These are phyloP conservation scores for Phytophthora cactorum DNA, from an alignment of 352 stramenopile species.

Conservation along the genomic window DNA sequence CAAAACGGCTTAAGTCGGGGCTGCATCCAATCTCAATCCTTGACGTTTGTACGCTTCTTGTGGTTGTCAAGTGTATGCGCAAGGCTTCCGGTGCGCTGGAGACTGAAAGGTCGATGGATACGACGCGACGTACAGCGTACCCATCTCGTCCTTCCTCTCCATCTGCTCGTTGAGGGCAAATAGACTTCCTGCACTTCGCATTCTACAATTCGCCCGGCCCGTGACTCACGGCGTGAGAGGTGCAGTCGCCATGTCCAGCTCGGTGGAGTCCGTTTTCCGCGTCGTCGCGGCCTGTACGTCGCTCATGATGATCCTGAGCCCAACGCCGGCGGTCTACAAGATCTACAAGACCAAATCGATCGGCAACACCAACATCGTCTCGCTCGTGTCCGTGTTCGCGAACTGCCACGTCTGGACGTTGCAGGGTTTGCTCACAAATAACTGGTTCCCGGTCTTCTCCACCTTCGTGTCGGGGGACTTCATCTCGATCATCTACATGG, in stretches of 20 bases:
- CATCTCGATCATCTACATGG: slow-evolving; percentile 38
- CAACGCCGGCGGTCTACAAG: slow-evolving; percentile 10
- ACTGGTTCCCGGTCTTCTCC: slow-evolving; percentile 47
- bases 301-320: slow-evolving; percentile 52
- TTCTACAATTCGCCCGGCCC: slow-evolving; percentile 15
- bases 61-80: slow-evolving; percentile 20
- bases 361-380: slow-evolving; percentile 48
- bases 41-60: slow-evolving; percentile 23
- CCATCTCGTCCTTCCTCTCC: slow-evolving; percentile 25
- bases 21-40: slow-evolving; percentile 18
- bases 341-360: slow-evolving; percentile 53
- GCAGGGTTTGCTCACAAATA: slow-evolving; percentile 47
- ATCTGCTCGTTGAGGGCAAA: slow-evolving; percentile 12
- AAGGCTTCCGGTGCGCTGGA: slow-evolving; percentile 10
- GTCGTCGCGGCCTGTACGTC: slow-evolving; percentile 45
- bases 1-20: slow-evolving; percentile 3
- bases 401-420: slow-evolving; percentile 57
- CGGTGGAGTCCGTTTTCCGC: slow-evolving; percentile 42
- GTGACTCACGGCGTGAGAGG: too few relatives aligned
- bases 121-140: slow-evolving; percentile 13
- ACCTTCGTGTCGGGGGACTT: slow-evolving; percentile 41
- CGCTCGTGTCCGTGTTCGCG: slow-evolving; percentile 49
- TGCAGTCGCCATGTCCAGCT: slow-evolving; percentile 26
- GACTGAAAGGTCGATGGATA: slow-evolving; percentile 2
- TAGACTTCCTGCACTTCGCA: slow-evolving; percentile 15